Conservation (phyloP, 176 grass and related monocot species). For the Oryza meyeriana region DNA sequence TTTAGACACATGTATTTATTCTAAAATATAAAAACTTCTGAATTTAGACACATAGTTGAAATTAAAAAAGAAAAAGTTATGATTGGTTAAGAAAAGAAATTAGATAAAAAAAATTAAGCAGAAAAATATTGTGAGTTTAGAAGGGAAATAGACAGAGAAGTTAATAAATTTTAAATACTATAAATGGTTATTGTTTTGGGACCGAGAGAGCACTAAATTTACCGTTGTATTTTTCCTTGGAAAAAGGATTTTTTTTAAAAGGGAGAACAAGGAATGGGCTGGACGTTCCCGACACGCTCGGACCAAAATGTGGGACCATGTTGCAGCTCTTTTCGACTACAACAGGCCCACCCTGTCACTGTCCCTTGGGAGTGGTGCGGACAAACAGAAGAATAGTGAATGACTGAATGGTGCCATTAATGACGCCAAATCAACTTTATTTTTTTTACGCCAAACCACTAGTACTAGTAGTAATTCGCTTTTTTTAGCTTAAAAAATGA, state of each 20-base stretch:
- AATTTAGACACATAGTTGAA: no score
- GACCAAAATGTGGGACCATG: slow-evolving; percentile 4
- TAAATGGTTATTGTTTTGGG: no score
- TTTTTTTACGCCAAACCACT: neutral
- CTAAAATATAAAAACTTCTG: no score
- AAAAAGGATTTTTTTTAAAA: neutral
- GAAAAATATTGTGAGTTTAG: no score
- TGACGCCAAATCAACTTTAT: neutral
- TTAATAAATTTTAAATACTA: no score
- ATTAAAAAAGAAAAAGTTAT: no score
- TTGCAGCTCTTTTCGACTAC: slow-evolving; percentile 22
- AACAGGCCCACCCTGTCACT: slow-evolving; percentile 38
- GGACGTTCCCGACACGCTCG: slow-evolving; percentile 5
- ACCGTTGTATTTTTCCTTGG: neutral
- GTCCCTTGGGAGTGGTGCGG: slow-evolving; percentile 16
- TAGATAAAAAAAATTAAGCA: no score
- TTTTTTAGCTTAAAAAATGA: neutral
- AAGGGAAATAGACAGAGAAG: no score
- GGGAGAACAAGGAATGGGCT: neutral
- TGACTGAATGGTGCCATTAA: slow-evolving; percentile 22
- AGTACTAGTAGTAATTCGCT: neutral
- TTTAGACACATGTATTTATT: no score
- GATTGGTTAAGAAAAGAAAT: no score
- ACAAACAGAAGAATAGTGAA: slow-evolving; percentile 25
- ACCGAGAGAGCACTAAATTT: no score